Conservation (phyloP, 108 stramenopile genomes). For the Chaetoceros tenuissimus region DNA sequence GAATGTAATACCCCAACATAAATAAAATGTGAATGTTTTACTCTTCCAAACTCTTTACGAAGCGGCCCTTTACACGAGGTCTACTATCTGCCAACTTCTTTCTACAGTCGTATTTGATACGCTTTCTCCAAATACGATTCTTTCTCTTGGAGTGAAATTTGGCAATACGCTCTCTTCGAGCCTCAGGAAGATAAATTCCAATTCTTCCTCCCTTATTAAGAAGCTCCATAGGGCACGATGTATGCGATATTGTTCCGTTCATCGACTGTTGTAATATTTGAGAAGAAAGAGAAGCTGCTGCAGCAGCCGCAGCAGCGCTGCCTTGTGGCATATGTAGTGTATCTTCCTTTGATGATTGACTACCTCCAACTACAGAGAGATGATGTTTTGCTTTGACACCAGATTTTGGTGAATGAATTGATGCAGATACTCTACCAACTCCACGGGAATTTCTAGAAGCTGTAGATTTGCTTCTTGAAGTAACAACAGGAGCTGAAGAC, state of each 20-base stretch:
- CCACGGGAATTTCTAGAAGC: neutral
- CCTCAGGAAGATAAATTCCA: constrained; percentile 92
- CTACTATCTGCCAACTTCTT: constrained; percentile 97
- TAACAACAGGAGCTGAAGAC: neutral
- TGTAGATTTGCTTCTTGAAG: neutral
- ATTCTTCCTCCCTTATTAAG: constrained; percentile 85
- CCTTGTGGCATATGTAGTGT: constrained; percentile 46
- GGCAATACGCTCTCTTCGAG: constrained; percentile 86
- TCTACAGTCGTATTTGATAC: constrained; percentile 98
- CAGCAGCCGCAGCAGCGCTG: constrained; percentile 36
- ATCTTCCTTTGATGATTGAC: constrained; percentile 1
- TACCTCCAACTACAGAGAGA: neutral
- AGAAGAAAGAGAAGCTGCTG: constrained; percentile 21
- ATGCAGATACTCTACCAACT: neutral
- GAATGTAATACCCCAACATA: too few relatives aligned
- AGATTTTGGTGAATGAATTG: neutral
- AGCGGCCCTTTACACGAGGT: constrained; percentile 98
- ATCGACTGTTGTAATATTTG: constrained; percentile 3
- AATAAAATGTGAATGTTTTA: too few relatives aligned
- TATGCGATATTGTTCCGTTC: constrained; percentile 24
- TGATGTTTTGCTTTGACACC: neutral
- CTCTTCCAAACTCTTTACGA: constrained; percentile 79
- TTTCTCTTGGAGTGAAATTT: constrained; percentile 93
- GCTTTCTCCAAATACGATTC: constrained; percentile 95
- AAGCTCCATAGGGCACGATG: constrained; percentile 74